A percentile compares a stretch with the other conserved stretches of the same genome.
phyloP scores from a whole-genome alignment of 2,329 filamentous ascomycete species.

The Alternaria tenuissima region DNA sequence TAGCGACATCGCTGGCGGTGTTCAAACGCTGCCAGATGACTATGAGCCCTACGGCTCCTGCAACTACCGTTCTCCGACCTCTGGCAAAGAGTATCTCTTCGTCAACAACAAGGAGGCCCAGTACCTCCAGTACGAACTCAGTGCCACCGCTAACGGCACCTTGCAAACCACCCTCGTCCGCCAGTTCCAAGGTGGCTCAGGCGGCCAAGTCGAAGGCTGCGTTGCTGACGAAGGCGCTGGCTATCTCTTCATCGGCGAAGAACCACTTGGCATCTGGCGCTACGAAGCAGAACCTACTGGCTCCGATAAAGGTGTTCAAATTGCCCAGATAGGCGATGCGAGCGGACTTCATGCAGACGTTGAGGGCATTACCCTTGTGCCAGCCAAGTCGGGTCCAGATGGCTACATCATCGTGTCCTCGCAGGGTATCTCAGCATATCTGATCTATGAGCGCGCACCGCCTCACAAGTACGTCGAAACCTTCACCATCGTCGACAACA shows the following conservation, averaged over 20 bases:
- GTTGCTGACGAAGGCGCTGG: conserved; percentile 62
- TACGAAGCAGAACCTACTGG: conserved; percentile 61
- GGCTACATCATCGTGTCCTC: conserved; percentile 63
- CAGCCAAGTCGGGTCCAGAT: conserved; percentile 54
- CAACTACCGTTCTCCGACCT: conserved; percentile 58
- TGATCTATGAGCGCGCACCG: conserved; percentile 59
- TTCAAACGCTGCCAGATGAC: conserved; percentile 56
- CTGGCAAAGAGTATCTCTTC: conserved; percentile 62
- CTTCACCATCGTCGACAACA: conserved; percentile 58
- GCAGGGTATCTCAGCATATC: conserved; percentile 63
- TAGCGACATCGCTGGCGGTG: conserved; percentile 55
- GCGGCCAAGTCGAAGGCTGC: conserved; percentile 64
- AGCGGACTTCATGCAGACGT: conserved; percentile 60
- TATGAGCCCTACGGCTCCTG: conserved; percentile 63
- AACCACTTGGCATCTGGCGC: conserved; percentile 62
- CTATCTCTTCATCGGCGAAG: conserved; percentile 62
- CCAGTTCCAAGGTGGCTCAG: conserved; percentile 61
- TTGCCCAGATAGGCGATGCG: conserved; percentile 58
- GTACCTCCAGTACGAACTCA: conserved; percentile 64
- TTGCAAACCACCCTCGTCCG: conserved; percentile 60
- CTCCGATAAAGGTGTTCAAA: conserved; percentile 42
- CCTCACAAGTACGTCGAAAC: conserved; percentile 61
- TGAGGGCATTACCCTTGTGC: conserved; percentile 62
- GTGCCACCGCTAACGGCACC: conserved; percentile 50
- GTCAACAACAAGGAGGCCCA: conserved; percentile 63